These are phyloP conservation scores for Fraxinus americana DNA, from an alignment of 257 asterid species.

Conservation along the genomic window DNA sequence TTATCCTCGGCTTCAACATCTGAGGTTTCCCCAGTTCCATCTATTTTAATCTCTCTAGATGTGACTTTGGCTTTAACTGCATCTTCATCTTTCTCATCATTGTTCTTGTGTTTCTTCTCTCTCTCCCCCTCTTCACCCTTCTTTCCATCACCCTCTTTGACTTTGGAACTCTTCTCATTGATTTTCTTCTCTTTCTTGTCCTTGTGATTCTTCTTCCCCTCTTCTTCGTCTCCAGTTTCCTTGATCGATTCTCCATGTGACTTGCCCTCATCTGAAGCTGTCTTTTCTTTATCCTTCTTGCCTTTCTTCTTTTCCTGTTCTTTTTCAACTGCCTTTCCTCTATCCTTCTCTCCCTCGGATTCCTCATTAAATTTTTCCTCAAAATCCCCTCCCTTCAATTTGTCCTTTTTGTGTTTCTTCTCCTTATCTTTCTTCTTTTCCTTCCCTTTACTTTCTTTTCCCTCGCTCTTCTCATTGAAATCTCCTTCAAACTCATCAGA, in stretches of 20 bases:
- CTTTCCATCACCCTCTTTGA: conserved; percentile 22
- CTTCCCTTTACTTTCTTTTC: conserved; percentile 7
- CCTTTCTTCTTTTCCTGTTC: conserved; percentile 11
- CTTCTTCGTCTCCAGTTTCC: conserved; percentile 10
- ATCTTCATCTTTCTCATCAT: conserved; percentile 7
- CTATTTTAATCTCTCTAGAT: conserved; percentile 47
- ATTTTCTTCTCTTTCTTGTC: conserved; percentile 33
- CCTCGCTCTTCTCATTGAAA: neutral
- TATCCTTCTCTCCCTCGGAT: conserved; percentile 11
- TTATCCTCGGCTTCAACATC: conserved; percentile 30
- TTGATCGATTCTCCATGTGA: neutral
- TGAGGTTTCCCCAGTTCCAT: conserved; percentile 28
- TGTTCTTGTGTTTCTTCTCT: conserved; percentile 16
- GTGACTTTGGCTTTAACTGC: conserved; percentile 19
- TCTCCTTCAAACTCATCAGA: neutral
- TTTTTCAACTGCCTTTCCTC: neutral
- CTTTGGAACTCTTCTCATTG: conserved; percentile 21
- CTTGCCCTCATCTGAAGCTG: neutral
- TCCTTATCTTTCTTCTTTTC: conserved; percentile 22
- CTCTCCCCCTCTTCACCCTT: conserved; percentile 21
- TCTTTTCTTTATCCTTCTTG: conserved; percentile 17
- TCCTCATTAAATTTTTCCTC: conserved; percentile 16
- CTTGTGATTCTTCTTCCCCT: conserved; percentile 11
- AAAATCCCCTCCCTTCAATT: conserved; percentile 7
- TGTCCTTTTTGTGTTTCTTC: conserved; percentile 28